Evolutionary conservation across 208 protist species (phyloP).

Genomic region (Novymonas esmeraldas): DNA sequence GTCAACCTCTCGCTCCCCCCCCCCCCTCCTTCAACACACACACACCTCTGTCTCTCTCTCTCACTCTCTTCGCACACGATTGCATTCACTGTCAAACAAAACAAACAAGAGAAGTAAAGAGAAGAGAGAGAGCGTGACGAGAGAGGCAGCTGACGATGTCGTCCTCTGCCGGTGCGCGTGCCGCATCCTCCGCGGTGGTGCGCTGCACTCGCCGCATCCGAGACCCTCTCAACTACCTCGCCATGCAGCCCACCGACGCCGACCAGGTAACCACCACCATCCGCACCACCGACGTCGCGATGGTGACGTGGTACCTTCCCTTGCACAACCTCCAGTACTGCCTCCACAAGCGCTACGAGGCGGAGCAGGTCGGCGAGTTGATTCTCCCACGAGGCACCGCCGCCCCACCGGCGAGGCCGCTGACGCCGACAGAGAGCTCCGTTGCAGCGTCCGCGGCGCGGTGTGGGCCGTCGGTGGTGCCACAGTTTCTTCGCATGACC

Average conservation of each 20-base stretch:
- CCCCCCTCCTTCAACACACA: too few species aligned
- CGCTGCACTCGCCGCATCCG: slow-evolving; percentile 83
- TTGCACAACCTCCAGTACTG: slow-evolving; percentile 64
- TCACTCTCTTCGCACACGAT: too few species aligned
- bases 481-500: slow-evolving; percentile 32
- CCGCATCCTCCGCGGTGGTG: slow-evolving; percentile 28
- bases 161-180: not conserved
- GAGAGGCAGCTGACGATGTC: too few species aligned
- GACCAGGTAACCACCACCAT: slow-evolving; percentile 73
- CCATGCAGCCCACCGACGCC: slow-evolving; percentile 74
- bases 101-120: too few species aligned
- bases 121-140: too few species aligned
- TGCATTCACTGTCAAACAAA: too few species aligned
- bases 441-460: slow-evolving; percentile 20
- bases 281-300: slow-evolving; percentile 64
- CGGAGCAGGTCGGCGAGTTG: slow-evolving; percentile 82
- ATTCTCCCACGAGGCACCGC: slow-evolving; percentile 43
- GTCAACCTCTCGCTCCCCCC: too few species aligned
- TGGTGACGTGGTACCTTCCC: slow-evolving; percentile 82
- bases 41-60: not conserved
- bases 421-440: slow-evolving; percentile 44
- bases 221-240: slow-evolving; percentile 78
- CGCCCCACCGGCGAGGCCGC: slow-evolving; percentile 31
- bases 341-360: slow-evolving; percentile 81
- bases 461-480: slow-evolving; percentile 29